These are phyloP conservation scores for Cucurbitaria berberidis DNA, from an alignment of 2,329 filamentous ascomycete species.

Conservation along the genomic window DNA sequence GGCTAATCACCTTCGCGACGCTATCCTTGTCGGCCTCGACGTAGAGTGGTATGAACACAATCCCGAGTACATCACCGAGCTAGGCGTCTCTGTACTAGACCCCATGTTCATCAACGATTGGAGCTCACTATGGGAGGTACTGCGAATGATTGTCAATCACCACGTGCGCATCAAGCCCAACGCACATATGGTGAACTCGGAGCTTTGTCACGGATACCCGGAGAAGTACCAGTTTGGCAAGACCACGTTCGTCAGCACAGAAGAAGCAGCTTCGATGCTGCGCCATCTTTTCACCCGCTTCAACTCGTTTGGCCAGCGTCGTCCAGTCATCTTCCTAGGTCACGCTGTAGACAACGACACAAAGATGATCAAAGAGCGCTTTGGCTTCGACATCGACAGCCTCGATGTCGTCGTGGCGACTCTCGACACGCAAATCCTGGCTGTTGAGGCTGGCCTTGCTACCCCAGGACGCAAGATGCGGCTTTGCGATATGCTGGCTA, in stretches of 20 bases:
- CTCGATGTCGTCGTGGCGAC: slow-evolving; percentile 19
- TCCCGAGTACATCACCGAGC: slow-evolving; percentile 17
- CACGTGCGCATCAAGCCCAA: slow-evolving; percentile 22
- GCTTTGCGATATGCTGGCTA: slow-evolving; percentile 4
- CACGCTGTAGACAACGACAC: slow-evolving; percentile 26
- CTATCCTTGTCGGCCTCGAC: slow-evolving; percentile 21
- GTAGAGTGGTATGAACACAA: slow-evolving; percentile 26
- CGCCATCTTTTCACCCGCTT: slow-evolving; percentile 3
- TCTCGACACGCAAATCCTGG: slow-evolving; percentile 27
- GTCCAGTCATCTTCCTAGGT: slow-evolving; percentile 28
- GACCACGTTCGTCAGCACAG: slow-evolving; percentile 15
- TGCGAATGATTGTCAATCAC: slow-evolving; percentile 5
- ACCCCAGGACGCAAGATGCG: background rate
- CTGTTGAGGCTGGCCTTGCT: slow-evolving; percentile 12
- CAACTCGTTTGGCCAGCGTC: background rate
- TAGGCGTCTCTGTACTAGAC: slow-evolving; percentile 19
- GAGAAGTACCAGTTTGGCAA: slow-evolving; percentile 24
- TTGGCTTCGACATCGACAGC: slow-evolving; percentile 19
- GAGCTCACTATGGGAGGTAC: background rate
- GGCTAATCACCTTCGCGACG: slow-evolving; percentile 3
- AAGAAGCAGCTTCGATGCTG: slow-evolving; percentile 12
- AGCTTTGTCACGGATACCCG: slow-evolving; percentile 12
- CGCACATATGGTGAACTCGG: slow-evolving; percentile 22
- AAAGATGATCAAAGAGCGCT: slow-evolving; percentile 15
- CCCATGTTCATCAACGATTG: background rate